These are phyloP conservation scores for Rhizophagus prolifer DNA, from an alignment of 192 early-diverging fungal species.

Conservation along the genomic window DNA sequence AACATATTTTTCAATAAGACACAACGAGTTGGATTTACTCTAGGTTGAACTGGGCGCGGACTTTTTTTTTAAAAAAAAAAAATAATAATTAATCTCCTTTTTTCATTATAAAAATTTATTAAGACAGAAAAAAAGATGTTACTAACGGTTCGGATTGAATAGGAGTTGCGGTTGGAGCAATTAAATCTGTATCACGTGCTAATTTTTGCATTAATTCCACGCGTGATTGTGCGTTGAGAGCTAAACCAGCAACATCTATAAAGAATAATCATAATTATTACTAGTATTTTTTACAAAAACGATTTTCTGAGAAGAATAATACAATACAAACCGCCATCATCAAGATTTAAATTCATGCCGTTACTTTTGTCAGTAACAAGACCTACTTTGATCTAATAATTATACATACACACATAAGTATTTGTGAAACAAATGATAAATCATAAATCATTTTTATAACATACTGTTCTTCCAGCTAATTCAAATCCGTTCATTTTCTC, in stretches of 20 bases:
- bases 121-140: not conserved
- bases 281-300: not conserved
- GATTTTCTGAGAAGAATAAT: not conserved
- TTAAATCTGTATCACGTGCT: slow-evolving; percentile 51
- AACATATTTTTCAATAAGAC: slow-evolving; percentile 88
- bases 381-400: slow-evolving; percentile 70
- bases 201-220: slow-evolving; percentile 83
- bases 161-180: slow-evolving; percentile 38
- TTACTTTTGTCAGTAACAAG: slow-evolving; percentile 66
- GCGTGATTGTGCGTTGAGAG: slow-evolving; percentile 67
- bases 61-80: slow-evolving; percentile 27
- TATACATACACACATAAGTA: not conserved
- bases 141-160: slow-evolving; percentile 30
- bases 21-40: slow-evolving; percentile 58
- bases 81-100: not conserved
- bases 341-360: slow-evolving; percentile 43
- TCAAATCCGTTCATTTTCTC: slow-evolving; percentile 83
- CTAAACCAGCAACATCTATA: slow-evolving; percentile 58
- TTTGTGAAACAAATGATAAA: not conserved
- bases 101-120: not conserved
- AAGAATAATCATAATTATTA: not conserved
- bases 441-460: slow-evolving; percentile 17
- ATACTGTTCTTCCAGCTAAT: slow-evolving; percentile 69
- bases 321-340: slow-evolving; percentile 48
- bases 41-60: slow-evolving; percentile 47